phyloP scores from a whole-genome alignment of 257 asterid genomes.

The Eucommia ulmoides region DNA sequence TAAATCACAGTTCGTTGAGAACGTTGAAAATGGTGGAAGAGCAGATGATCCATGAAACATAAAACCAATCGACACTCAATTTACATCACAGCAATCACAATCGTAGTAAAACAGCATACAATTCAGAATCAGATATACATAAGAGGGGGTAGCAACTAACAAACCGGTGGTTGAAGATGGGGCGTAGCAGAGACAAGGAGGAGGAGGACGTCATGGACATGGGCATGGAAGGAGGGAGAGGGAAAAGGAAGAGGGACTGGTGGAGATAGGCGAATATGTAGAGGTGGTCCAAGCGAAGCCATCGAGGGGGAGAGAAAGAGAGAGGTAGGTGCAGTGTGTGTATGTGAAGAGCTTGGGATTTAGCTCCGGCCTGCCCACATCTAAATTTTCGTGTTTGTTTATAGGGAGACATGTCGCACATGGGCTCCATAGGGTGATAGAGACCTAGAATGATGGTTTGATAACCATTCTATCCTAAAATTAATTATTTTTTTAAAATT shows the following conservation, averaged over 20 bases:
- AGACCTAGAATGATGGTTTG: too few species aligned
- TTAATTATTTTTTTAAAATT: too few species aligned
- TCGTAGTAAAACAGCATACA: background rate
- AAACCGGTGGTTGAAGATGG: conserved; percentile 14
- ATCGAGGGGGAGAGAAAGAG: conserved; percentile 29
- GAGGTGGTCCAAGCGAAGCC: conserved; percentile 28
- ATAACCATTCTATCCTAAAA: too few species aligned
- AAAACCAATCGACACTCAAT: background rate
- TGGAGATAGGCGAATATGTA: conserved; percentile 6
- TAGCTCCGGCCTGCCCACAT: conserved; percentile 33
- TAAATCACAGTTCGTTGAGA: too few species aligned
- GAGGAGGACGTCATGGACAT: too few species aligned
- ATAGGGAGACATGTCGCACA: too few species aligned
- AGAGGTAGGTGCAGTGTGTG: background rate
- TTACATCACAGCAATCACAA: background rate
- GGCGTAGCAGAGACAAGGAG: conserved; percentile 25
- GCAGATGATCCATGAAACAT: background rate
- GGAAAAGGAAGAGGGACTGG: conserved; percentile 13
- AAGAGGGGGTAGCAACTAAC: background rate
- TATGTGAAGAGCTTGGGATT: conserved; percentile 19
- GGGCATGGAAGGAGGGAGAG: conserved; percentile 35
- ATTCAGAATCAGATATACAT: background rate
- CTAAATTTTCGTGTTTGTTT: too few species aligned
- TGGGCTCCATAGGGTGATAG: too few species aligned
- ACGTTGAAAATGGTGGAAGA: background rate